These are phyloP conservation scores for Chenopodium album DNA, from an alignment of 148 eudicot genomes.

Conservation along the genomic window DNA sequence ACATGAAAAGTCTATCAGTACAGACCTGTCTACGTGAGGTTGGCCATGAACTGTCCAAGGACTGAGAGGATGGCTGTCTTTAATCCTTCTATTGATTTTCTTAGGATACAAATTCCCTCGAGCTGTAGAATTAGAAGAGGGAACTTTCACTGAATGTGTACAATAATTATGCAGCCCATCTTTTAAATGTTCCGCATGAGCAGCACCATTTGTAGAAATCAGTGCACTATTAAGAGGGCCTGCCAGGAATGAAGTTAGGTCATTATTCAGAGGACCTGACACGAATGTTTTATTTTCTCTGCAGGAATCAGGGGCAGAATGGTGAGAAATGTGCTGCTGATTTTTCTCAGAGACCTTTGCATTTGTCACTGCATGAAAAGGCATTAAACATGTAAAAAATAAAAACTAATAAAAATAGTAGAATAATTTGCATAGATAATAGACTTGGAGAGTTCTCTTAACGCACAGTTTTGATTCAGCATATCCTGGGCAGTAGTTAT, in stretches of 20 bases:
- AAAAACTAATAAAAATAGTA: neutral
- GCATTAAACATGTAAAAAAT: constrained; percentile 14
- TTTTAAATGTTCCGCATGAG: constrained; percentile 24
- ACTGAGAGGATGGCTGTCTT: constrained; percentile 27
- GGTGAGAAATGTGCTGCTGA: constrained; percentile 23
- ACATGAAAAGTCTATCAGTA: constrained; percentile 23
- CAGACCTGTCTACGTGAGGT: constrained; percentile 29
- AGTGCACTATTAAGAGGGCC: constrained; percentile 16
- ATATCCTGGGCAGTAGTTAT: constrained; percentile 34
- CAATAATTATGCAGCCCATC: constrained; percentile 25
- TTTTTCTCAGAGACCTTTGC: constrained; percentile 22
- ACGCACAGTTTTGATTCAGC: constrained; percentile 44
- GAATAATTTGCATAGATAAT: constrained; percentile 4
- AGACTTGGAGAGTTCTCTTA: neutral
- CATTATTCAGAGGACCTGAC: constrained; percentile 21
- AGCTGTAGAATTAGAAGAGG: constrained; percentile 26
- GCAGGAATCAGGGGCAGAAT: constrained; percentile 31
- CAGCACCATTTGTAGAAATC: constrained; percentile 24
- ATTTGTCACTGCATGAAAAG: constrained; percentile 37
- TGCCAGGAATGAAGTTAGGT: constrained; percentile 8
- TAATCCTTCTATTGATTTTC: constrained; percentile 20
- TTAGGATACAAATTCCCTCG: constrained; percentile 22
- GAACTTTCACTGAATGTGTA: constrained; percentile 21
- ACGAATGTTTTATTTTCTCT: constrained; percentile 30
- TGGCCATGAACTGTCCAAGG: constrained; percentile 29